Base-by-base conservation (phyloP, 192 early-diverging fungal genomes). In the Coemansia sp. region DNA sequence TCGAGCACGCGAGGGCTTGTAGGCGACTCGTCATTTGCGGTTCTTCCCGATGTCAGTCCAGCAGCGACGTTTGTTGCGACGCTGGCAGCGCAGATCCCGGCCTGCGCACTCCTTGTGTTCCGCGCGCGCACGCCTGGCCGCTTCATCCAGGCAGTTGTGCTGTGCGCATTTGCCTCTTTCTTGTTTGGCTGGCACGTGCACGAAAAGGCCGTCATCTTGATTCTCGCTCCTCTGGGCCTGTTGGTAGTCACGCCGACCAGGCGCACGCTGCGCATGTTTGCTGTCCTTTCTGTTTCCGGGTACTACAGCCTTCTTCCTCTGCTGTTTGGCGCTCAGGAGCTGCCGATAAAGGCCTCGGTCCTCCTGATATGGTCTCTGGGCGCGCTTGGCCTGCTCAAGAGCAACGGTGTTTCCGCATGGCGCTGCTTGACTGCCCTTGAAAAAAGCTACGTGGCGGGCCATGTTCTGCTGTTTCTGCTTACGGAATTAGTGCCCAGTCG, bases 111-210 rank as follows among this genome's bases (percentile, higher is more conserved):
- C 11, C 67, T 83, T 0, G 18, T 74, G 55, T 47, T 34, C 84
- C 63, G 63, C 29, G 55, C 61, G 4, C 84, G 89, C 4, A 84
- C 73, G 6, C 83, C 82, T 23, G 56, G 52, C 16, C 83, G 75
- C 22, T 93, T 98, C 55, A 32, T 96, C 23, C 77, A 88, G 55
- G 18, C 69, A 0, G 67, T 96, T 11, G 86, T 91, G 6, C 77
- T 94, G 20, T 93, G 90, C 56, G 92, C 86, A 2, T 95, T 89
- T 55, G 84, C 89, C 6, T 93, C 94, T 23, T 98, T 90, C 71
- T 66, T 95, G 65, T 97, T 95, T 75, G 94, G 94, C 34, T 98
- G 95, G 95, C 96, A 98, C 78, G 96, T 98, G 18, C 96, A 98
- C 61, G 96, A 98, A 62, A 98, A 98, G 72, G 96, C 96, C 0